Evolutionary conservation across 2,329 filamentous ascomycete genomes (phyloP), one percentile per base, ranked within the genome.

Genomic region (Penicillium sp.): DNA sequence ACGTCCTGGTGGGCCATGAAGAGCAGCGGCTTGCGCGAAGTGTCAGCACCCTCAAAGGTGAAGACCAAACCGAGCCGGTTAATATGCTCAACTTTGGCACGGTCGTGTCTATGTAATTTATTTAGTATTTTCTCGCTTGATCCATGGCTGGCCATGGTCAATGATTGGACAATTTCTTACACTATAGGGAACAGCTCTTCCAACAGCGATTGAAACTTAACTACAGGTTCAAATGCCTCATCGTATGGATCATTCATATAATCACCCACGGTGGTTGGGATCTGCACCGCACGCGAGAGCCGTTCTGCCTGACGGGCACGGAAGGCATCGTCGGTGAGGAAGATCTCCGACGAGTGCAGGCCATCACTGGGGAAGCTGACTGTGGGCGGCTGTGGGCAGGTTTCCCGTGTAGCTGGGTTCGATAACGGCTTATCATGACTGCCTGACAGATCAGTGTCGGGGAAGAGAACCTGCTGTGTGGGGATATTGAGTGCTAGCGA

Each of bases 21-120:
- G 27, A 85, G 72, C 2, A 81, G 61, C 0, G 82, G 82, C 55
- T 82, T 83, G n/a, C 86, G 77, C 0, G 74, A 74, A 2, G 75
- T 60, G 52, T 86, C 76, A 6, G 75, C 77, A 19, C 85, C 85
- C 5, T 80, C 66, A 59, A 87, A 77, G 0, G 84, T 87, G 70
- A 82, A 87, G 29, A 88, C 73, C 2, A 88, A 74, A 13, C 85
- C 86, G 40, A 87, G 81, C 0, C 80, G 84, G 66, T 88, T 88
- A 55, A 88, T 76, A 45, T 82, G 84, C 57, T 85, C 82, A 9
- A 82, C 64, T 34, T 66, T 69, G 55, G 78, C 77, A 27, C 73
- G 70, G 38, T 75, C 66, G 59, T 74, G 71, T 10, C 72, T 75
- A 51, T 21, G 25, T 36, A 1, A 6, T 25, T 19, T 13, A 15